A percentile compares a stretch with the other conserved stretches of the same genome.
Evolutionary conservation across 2,329 filamentous ascomycete species (phyloP).

Genomic region (Coleophoma crateriformis): DNA sequence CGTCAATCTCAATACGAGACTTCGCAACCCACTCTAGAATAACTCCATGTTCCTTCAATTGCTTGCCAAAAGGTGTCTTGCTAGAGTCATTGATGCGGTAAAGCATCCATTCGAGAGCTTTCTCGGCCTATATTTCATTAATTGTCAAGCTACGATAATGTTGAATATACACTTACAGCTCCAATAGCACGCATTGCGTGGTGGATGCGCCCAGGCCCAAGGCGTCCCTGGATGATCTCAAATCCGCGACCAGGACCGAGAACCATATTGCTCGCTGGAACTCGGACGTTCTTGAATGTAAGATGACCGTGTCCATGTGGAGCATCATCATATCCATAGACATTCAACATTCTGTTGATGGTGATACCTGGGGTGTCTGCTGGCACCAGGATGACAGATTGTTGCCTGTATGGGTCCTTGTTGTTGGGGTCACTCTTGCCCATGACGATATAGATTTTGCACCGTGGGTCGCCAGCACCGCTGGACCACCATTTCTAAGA

Average conservation of each 20-base stretch:
- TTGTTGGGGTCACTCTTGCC: conserved; percentile 80
- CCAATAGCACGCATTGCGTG: conserved; percentile 96
- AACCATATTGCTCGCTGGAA: conserved; percentile 78
- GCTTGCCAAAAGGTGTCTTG: conserved; percentile 89
- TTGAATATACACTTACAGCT: conserved; percentile 44
- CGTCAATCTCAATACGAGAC: conserved; percentile 89
- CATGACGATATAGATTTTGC: conserved; percentile 93
- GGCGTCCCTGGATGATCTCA: conserved; percentile 95
- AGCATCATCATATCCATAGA: conserved; percentile 97
- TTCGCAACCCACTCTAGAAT: conserved; percentile 93
- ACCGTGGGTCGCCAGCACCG: conserved; percentile 87
- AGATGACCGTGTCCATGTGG: conserved; percentile 96
- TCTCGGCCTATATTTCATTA: conserved; percentile 59
- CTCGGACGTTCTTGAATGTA: conserved; percentile 81
- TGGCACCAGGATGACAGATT: conserved; percentile 89
- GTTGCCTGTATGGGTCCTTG: conserved; percentile 76
- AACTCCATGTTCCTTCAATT: conserved; percentile 82
- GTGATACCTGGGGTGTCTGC: conserved; percentile 76
- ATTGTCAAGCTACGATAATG: background rate
- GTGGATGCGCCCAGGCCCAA: conserved; percentile 94
- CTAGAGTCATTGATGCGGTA: conserved; percentile 86
- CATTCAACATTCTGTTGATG: conserved; percentile 88
- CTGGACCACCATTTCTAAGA: conserved; percentile 97
- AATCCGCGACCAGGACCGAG: conserved; percentile 92
- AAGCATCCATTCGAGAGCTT: conserved; percentile 90